Conservation (phyloP, 208 protist species). For the Histomonas meleagridis region DNA sequence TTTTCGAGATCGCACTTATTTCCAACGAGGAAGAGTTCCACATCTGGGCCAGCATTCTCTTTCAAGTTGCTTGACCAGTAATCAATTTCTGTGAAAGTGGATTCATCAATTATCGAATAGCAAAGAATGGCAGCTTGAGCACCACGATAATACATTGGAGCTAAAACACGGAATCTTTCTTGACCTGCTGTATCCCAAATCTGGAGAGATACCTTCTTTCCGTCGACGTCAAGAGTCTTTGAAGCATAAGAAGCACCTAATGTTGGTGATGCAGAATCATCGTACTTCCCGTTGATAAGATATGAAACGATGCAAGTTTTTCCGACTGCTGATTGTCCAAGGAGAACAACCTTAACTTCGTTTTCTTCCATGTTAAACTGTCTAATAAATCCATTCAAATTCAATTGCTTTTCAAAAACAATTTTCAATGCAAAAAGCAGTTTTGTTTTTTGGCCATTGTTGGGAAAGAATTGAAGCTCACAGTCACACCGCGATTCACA, state of each 20-base stretch:
- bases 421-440: no score
- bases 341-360: not conserved
- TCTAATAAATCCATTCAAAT: no score
- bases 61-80: not conserved
- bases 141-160: slow-evolving; percentile 56
- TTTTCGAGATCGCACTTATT: not conserved
- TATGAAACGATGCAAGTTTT: not conserved
- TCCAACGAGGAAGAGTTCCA: not conserved
- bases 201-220: slow-evolving; percentile 39
- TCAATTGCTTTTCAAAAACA: no score
- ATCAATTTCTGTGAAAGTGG: not conserved
- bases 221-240: slow-evolving; percentile 34
- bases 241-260: slow-evolving; percentile 45
- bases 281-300: not conserved
- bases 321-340: not conserved
- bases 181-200: slow-evolving; percentile 49
- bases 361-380: no score
- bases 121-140: slow-evolving; percentile 52
- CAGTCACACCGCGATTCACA: no score
- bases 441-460: no score
- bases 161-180: slow-evolving; percentile 47
- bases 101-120: slow-evolving; percentile 47
- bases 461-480: no score
- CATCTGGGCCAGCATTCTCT: not conserved
- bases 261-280: slow-evolving; percentile 42